These are phyloP conservation scores for Rubroboletus pulcherrimus DNA, from an alignment of 768 basidiomycete species.

Conservation along the genomic window DNA sequence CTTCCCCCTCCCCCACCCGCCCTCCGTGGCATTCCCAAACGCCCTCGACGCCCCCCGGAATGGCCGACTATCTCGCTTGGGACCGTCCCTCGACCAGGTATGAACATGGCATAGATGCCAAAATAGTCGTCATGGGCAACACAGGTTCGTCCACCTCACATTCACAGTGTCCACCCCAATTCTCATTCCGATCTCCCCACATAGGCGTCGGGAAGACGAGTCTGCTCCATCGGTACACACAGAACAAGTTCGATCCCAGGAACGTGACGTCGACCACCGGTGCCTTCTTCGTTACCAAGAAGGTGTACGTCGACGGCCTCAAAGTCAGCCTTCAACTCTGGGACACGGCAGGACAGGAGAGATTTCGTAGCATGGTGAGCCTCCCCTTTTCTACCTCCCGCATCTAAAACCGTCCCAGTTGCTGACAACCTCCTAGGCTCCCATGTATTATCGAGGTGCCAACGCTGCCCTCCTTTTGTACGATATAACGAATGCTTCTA, in stretches of 20 bases:
- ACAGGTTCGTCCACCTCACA: constrained; percentile 39
- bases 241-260: constrained; percentile 85
- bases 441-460: constrained; percentile 96
- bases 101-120: constrained; percentile 86
- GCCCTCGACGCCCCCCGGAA: constrained; percentile 32
- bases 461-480: constrained; percentile 92
- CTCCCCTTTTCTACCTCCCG: neutral
- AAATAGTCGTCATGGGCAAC: constrained; percentile 95
- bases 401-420: constrained; percentile 14
- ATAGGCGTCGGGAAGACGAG: constrained; percentile 91
- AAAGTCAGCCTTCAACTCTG: constrained; percentile 85
- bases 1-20: constrained; percentile 39
- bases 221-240: constrained; percentile 84
- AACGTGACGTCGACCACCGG: constrained; percentile 89
- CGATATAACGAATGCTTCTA: constrained; percentile 87
- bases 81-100: constrained; percentile 70
- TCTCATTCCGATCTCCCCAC: constrained; percentile 14
- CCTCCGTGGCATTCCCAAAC: constrained; percentile 43
- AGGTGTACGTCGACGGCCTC: constrained; percentile 78
- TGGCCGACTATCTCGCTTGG: constrained; percentile 57
- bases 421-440: constrained; percentile 53
- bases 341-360: constrained; percentile 94
- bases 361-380: constrained; percentile 85
- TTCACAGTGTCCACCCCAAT: constrained; percentile 15
- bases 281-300: constrained; percentile 92